Evolutionary conservation across 176 grass and related monocot genomes (phyloP), one percentile per base, ranked within the genome.

Genomic region (Cymbopogon citratus): DNA sequence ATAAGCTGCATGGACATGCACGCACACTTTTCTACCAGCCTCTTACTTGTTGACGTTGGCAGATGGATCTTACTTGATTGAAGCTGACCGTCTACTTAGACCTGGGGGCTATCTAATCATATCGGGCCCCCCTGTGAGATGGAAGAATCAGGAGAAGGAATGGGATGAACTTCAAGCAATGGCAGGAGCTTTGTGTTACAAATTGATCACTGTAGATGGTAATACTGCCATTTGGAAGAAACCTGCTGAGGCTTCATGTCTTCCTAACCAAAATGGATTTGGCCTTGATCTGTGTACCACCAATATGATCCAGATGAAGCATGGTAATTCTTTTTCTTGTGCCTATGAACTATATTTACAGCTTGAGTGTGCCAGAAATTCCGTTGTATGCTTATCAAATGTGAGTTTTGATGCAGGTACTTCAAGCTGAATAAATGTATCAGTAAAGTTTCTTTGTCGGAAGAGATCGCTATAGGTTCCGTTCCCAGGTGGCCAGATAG

Each of bases 141-240:
- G 92, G 90, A 77, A 85, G 83, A 90, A 90, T 51, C 92, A 93
- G 82, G 90, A 95, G 65, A 92, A 98, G 62, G 90, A 93, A 77
- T 98, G 92, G 92, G 28, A 46, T 54, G 82, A 93, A 71, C 87
- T 98, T 52, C 88, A 93, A 84, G 81, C 67, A 29, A 83, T 89
- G 71, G 18, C 84, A 59, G 56, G 11, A 71, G 73, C 75, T 66
- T 91, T 98, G 57, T 98, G 96, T 82, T 98, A 93, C 71, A 68
- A 90, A 26, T 66, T 95, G 72, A 75, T 98, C 33, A 81, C 79
- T 21, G 92, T 98, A 52, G 90, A 91, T 12, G 90, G 92, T 40
- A 93, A 95, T 75, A 93, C 92, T 46, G 96, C 90, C 74, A 95
- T 98, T 71, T 95, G 95, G 95, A 91, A 92, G 79, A 98, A 95